Percentiles rank a stretch among this genome's conserved stretches.
phyloP scores from a whole-genome alignment of 805 yeast genomes.

The Metschnikowia drakensbergensis region DNA sequence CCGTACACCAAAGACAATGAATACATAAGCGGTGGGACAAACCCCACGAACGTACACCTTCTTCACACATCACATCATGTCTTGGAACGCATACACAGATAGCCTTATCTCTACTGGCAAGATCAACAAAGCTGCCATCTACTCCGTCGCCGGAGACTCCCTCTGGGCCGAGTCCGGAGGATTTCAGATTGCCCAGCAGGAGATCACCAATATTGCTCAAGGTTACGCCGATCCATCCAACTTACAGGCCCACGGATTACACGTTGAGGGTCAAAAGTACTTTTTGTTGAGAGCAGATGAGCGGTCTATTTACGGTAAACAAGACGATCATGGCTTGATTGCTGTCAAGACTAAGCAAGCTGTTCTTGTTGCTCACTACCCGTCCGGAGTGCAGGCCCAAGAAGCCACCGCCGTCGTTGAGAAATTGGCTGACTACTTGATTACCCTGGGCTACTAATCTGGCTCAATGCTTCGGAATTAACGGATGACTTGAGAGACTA shows the following conservation, averaged over 20 bases:
- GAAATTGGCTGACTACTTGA: constrained; percentile 91
- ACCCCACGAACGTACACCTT: neutral
- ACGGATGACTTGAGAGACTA: neutral
- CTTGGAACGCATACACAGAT: constrained; percentile 82
- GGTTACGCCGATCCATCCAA: constrained; percentile 79
- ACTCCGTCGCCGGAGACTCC: constrained; percentile 91
- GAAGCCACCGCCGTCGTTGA: constrained; percentile 95
- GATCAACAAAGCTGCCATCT: constrained; percentile 88
- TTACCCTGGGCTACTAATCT: constrained; percentile 73
- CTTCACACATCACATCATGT: constrained; percentile 11
- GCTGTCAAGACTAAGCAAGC: constrained; percentile 94
- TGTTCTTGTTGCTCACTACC: constrained; percentile 89
- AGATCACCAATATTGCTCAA: constrained; percentile 65
- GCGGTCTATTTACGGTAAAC: constrained; percentile 89
- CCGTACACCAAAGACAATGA: constrained; percentile 3
- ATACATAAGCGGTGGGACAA: constrained; percentile 4
- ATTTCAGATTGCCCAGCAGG: constrained; percentile 61
- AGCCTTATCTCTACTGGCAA: constrained; percentile 80
- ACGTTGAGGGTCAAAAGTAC: constrained; percentile 80
- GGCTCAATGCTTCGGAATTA: neutral
- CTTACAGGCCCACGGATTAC: constrained; percentile 83
- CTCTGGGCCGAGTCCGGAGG: constrained; percentile 86
- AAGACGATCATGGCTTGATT: constrained; percentile 81
- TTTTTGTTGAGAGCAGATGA: constrained; percentile 86
- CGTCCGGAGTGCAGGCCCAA: constrained; percentile 86